Conservation (phyloP, 164 flowering plant genomes). For the Brasenia schreberi region DNA sequence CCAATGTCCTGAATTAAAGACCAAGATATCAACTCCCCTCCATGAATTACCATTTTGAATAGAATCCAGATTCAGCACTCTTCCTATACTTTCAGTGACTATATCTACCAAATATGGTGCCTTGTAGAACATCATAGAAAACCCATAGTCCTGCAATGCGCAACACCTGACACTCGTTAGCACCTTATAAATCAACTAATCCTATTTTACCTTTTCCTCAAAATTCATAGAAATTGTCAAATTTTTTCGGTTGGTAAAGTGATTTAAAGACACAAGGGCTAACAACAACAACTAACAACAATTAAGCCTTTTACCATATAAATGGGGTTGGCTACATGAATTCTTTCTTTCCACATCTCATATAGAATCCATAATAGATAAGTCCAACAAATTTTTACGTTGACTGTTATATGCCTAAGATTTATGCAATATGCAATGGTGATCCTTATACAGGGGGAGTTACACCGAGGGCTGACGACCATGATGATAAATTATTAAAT, state of each 20-base stretch:
- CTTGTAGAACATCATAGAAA: slow-evolving; percentile 28
- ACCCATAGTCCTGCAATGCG: slow-evolving; percentile 46
- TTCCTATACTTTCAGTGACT: slow-evolving; percentile 26
- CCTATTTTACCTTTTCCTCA: background rate
- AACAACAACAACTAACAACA: too few species aligned
- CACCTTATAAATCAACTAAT: too few species aligned
- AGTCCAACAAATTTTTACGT: too few species aligned
- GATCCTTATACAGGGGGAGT: too few species aligned
- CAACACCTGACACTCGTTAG: background rate
- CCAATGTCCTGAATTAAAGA: slow-evolving; percentile 94
- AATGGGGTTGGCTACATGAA: too few species aligned
- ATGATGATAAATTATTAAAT: too few species aligned
- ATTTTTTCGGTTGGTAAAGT: background rate
- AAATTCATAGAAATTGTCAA: background rate
- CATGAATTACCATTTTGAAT: slow-evolving; percentile 43
- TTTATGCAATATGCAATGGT: too few species aligned
- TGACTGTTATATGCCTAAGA: too few species aligned
- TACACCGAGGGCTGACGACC: background rate
- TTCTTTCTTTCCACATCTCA: too few species aligned
- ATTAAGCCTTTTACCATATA: too few species aligned
- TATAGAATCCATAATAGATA: too few species aligned
- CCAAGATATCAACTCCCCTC: slow-evolving; percentile 57
- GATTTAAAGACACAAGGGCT: background rate
- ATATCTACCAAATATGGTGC: slow-evolving; percentile 64
- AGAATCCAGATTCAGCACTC: slow-evolving; percentile 47